Evolutionary conservation across 2,329 filamentous ascomycete genomes (phyloP), one percentile per base, ranked within the genome.

Genomic region (Fusarium heterosporum): DNA sequence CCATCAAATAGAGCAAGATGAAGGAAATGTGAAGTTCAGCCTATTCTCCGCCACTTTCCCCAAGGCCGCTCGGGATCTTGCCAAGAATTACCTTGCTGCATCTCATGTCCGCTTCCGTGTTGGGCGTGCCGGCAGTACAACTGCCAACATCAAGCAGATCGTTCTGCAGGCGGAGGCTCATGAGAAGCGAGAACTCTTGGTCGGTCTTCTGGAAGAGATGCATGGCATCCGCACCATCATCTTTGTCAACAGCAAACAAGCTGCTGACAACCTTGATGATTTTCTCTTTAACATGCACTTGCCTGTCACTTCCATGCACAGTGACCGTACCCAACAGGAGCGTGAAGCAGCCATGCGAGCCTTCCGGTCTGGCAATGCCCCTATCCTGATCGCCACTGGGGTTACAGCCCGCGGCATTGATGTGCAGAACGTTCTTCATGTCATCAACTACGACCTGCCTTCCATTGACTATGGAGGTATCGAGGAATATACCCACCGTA

Each of bases 11-110:
- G 84, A 88, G 78, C 81, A 97, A 69, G 88, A 97, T 63, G 88
- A 91, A 56, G 93, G 85, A 4, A 85, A 86, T 64, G 80, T 89
- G 71, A 86, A 84, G 55, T 90, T 89, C 77, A 84, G 97, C 79
- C 90, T 99, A 81, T 98, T 98, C 77, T 97, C 93, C 0, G 96
- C 96, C 1, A 98, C 96, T 0, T 98, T 99, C 78, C 93, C 94
- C 39, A 93, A 91, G 80, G 82, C 81, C 1, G 88, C 92, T 66
- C 92, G 93, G 29, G 84, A 90, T 25, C 80, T 98, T 14, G 95
- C 94, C 12, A 89, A 87, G 59, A 84, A 91, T 28, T 92, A 94
- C 73, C 87, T 99, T 57, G 83, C 90, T 0, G 82, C 87, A 12
- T 88, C 92, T 40, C 89, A 93, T 72, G 84, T 96, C 49, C 92